phyloP scores from a whole-genome alignment of 345 rosid genomes.

The Barbarea vulgaris region DNA sequence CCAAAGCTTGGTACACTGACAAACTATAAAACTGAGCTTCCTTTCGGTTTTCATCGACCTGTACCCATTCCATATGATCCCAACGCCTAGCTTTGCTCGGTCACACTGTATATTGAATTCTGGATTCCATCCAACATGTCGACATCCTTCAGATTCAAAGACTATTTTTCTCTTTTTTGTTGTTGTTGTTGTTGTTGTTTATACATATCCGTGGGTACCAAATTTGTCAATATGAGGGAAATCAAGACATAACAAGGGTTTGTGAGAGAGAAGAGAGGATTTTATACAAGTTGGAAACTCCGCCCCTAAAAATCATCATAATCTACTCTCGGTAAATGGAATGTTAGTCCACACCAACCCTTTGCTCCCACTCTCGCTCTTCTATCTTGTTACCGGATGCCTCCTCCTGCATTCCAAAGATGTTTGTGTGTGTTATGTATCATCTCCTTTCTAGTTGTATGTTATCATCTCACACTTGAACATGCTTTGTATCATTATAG shows the following conservation, averaged over 20 bases:
- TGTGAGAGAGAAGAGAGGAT: not conserved
- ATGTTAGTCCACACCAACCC: not conserved
- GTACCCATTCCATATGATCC: not conserved
- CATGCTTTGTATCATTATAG: slow-evolving; percentile 1
- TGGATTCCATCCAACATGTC: not conserved
- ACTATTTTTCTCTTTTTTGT: too few relatives aligned
- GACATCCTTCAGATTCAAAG: not conserved
- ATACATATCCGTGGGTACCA: not conserved
- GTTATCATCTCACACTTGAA: slow-evolving; percentile 8
- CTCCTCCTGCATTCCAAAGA: slow-evolving; percentile 35
- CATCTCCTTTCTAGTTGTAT: slow-evolving; percentile 7
- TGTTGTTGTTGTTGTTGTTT: not conserved
- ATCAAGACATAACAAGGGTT: not conserved
- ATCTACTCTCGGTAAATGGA: not conserved
- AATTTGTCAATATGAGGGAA: not conserved
- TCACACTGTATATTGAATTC: not conserved
- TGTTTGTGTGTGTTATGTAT: not conserved
- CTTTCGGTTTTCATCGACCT: too few relatives aligned
- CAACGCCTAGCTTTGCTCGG: not conserved
- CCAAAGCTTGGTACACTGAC: not conserved
- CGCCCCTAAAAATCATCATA: not conserved
- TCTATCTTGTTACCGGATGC: slow-evolving; percentile 34
- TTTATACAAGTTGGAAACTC: not conserved
- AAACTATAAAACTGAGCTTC: not conserved
- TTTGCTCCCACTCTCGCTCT: not conserved